Evolutionary conservation across 345 rosid species (phyloP).

Genomic region (Alliaria petiolata): DNA sequence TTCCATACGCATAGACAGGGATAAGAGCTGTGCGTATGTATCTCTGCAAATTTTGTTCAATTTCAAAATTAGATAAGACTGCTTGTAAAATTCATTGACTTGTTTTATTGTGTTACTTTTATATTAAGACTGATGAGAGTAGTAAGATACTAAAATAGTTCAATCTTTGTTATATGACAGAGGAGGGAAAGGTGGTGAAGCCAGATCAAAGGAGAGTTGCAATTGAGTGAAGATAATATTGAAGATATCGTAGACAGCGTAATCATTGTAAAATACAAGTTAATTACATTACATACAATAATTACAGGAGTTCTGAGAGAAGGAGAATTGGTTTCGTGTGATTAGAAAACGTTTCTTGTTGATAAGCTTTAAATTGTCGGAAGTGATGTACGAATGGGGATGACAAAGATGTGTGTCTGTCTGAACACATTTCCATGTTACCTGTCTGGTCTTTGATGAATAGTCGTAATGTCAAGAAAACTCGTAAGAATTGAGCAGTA

Average conservation of each 20-base stretch:
- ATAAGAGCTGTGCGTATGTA: not conserved
- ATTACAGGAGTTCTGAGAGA: not conserved
- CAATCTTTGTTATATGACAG: not conserved
- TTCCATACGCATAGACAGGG: not conserved
- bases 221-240: constrained; percentile 1
- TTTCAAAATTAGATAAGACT: not conserved
- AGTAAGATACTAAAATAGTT: not conserved
- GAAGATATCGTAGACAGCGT: not conserved
- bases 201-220: constrained; percentile 17
- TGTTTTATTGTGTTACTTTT: not conserved
- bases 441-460: constrained; percentile 16
- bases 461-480: constrained; percentile 5
- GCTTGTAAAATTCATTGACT: not conserved
- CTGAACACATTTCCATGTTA: constrained; percentile 22
- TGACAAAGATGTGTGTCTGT: constrained; percentile 25
- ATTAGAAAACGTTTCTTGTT: constrained; percentile 12
- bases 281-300: not conserved
- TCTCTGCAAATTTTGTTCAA: too few relatives aligned
- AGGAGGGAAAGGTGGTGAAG: constrained; percentile 4
- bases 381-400: constrained; percentile 32
- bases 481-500: not conserved
- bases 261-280: not conserved
- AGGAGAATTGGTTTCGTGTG: constrained; percentile 3
- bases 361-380: constrained; percentile 13
- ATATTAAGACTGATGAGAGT: not conserved